Base-by-base conservation (phyloP, 164 flowering plant species). In the Chimonanthus praecox region DNA sequence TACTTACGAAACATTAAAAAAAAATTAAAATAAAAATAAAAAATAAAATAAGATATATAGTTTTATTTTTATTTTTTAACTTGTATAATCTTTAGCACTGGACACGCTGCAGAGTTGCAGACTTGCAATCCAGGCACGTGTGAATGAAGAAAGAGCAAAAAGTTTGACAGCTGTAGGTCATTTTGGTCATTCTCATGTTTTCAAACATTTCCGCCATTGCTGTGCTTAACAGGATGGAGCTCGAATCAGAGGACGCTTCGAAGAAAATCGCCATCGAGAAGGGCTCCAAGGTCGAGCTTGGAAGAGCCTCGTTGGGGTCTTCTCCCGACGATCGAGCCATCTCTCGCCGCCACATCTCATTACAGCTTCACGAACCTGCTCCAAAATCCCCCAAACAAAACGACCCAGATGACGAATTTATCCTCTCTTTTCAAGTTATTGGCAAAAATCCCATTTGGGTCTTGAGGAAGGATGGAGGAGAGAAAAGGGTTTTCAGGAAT, bases 361-460 rank as follows among this genome's bases (percentile, higher is more conserved):
- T 90, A 71, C 54, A 76, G 18, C 77, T 83, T 33, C 20, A 20
- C 63, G 18, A 45, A n/a, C 7, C 47, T 4, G 66, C 33, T 58
- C 50, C 64, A 62, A 54, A 69, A 20, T 16, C 67, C 68, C 43
- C 58, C 4, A 71, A 60, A 1, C 60, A 67, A 13, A 6, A 16
- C 21, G 47, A 70, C 64, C 69, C 33, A 68, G 64, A 78, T 74
- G 71, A 68, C 16, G 84, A 78, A 76, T 33, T 80, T 66, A 76
- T 67, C 78, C 86, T 83, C 75, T 80, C 76, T 6, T 92, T 91
- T 54, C 77, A 87, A 71, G 92, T 88, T 10, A 11, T 83, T 0
- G 98, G 98, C 64, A 86, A 82, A 79, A 94, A 92, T 73, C 97
- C 97, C 13, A 68, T 94, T n/a, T 94, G 94, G 91, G 88, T 92